Evolutionary conservation across 352 stramenopile species (phyloP).

Genomic region (Globisporangium nunn): DNA sequence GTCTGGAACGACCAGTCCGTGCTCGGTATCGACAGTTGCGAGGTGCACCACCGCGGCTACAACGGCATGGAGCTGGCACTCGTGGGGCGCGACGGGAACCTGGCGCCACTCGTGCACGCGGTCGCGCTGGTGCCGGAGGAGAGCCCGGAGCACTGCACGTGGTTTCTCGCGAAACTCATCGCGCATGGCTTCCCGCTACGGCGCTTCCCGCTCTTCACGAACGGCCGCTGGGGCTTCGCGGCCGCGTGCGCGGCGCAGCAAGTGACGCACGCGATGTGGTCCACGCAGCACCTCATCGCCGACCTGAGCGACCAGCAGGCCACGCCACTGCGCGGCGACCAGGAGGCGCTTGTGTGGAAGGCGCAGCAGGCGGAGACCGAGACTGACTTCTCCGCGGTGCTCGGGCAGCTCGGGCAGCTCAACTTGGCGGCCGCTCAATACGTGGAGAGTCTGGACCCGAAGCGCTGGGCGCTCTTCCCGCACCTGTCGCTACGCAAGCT

Average conservation of each 20-base stretch:
- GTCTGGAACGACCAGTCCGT: constrained; percentile 37
- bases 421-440: constrained; percentile 30
- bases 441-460: constrained; percentile 24
- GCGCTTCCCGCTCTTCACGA: constrained; percentile 30
- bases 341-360: constrained; percentile 29
- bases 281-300: constrained; percentile 28
- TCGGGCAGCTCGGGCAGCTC: constrained; percentile 22
- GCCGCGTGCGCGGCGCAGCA: constrained; percentile 16
- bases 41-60: constrained; percentile 21
- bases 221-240: constrained; percentile 18
- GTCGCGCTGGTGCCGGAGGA: constrained; percentile 29
- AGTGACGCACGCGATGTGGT: constrained; percentile 27
- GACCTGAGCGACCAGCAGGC: constrained; percentile 13
- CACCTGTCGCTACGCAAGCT: constrained; percentile 29
- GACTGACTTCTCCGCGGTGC: constrained; percentile 23
- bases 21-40: constrained; percentile 27
- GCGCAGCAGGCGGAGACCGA: constrained; percentile 34
- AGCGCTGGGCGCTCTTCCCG: constrained; percentile 38
- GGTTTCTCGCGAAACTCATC: constrained; percentile 40
- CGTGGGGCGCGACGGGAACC: constrained; percentile 28
- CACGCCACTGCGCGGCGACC: constrained; percentile 14
- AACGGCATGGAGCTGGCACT: constrained; percentile 29
- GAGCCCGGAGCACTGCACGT: constrained; percentile 21
- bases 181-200: constrained; percentile 37
- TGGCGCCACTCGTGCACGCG: constrained; percentile 29